Evolutionary conservation across 1,284 basidiomycete genomes (phyloP), one percentile per base, ranked within the genome.

Genomic region (Moesziomyces globuligerus): DNA sequence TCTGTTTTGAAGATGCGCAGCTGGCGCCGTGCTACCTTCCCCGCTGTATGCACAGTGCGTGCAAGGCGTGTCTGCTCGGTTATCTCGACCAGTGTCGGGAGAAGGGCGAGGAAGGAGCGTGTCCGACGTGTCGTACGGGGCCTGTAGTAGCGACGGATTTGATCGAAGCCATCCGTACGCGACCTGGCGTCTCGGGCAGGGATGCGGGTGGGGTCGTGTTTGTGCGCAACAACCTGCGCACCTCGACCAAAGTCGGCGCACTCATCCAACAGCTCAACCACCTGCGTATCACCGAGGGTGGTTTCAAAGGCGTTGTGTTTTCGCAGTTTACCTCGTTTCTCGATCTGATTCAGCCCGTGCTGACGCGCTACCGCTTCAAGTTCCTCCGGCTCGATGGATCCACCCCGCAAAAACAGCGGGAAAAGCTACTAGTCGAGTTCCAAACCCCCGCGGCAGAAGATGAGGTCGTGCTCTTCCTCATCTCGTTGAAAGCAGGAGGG

Each of bases 401-500:
- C 0, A 95, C 97, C 90, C 90, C 90, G 73, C 87, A 96, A 71
- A 91, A 90, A 82, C 90, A 91, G 80, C 87, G 93, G 40, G 89
- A 87, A 34, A 86, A 86, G 6, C 89, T 92, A 0, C 86, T 98
- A 46, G 85, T 88, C 23, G 88, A 89, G 1, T 87, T 98, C 64
- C 94, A 71, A 87, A 88, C 86, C 38, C 89, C 88, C 66, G 89
- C 91, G 1, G 10, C 0, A 89, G 91, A 74, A 90, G 91, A 80
- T 15, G 59, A 70, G 29, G 37, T 43, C 4, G 92, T 98, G 83
- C 86, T 98, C 11, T 84, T 98, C 43, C 88, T 97, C 45, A 87
- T 98, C 58, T 94, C 92, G 76, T 84, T 97, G 77, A 93, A 94
- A 80, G 95, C 94, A 0, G 94, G 94, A 20, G 94, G 95, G 11